Evolutionary conservation across 1,284 basidiomycete genomes (phyloP).

Genomic region (Neolentinus lepideus): DNA sequence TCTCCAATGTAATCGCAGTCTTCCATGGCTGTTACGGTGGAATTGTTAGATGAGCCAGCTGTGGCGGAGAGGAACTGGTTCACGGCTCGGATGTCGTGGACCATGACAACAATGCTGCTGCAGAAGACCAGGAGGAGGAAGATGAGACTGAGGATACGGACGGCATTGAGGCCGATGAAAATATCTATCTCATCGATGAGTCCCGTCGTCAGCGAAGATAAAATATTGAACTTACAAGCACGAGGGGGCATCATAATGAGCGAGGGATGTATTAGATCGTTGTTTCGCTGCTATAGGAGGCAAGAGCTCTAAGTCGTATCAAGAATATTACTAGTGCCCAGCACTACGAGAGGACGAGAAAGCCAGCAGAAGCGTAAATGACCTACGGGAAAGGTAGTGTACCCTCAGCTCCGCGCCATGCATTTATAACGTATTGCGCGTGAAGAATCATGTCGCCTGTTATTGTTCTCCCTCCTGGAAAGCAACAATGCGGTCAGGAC

Average conservation of each 20-base stretch:
- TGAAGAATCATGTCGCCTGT: background rate
- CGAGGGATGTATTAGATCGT: background rate
- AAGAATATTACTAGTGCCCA: background rate
- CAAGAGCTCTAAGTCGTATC: background rate
- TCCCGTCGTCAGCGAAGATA: background rate
- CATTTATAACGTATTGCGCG: background rate
- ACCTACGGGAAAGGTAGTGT: background rate
- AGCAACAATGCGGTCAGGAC: background rate
- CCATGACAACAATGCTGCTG: constrained; percentile 77
- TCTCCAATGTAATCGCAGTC: constrained; percentile 78
- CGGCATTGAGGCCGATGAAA: constrained; percentile 76
- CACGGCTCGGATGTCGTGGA: constrained; percentile 71
- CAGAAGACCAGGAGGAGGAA: constrained; percentile 73
- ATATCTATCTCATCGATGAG: constrained; percentile 32
- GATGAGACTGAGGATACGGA: constrained; percentile 76
- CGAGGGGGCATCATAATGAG: constrained; percentile 27
- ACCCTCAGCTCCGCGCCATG: background rate
- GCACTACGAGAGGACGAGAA: background rate
- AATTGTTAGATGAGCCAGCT: constrained; percentile 10
- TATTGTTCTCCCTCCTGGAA: background rate
- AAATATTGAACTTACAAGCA: constrained; percentile 26
- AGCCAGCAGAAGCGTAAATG: background rate
- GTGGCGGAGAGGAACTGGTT: constrained; percentile 48
- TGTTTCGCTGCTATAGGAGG: background rate
- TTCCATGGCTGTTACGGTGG: constrained; percentile 29